phyloP scores from a whole-genome alignment of 2,329 filamentous ascomycete species.

The Talaromyces sp. region DNA sequence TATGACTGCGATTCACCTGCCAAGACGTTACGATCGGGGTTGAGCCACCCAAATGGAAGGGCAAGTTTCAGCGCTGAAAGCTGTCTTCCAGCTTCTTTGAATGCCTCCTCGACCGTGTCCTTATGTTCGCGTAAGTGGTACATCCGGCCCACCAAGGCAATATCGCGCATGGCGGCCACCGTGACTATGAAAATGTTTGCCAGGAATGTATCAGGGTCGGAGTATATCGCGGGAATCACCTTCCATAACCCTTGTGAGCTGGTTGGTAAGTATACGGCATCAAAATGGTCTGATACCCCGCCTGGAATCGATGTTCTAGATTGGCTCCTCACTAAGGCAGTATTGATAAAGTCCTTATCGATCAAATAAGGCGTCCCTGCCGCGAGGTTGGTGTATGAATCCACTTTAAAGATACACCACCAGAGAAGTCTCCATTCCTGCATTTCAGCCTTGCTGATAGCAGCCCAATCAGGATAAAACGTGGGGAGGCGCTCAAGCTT shows the following conservation, averaged over 20 bases:
- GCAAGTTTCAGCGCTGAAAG: slow-evolving; percentile 1
- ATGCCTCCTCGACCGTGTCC: neutral
- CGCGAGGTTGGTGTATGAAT: slow-evolving; percentile 10
- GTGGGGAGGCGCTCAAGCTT: slow-evolving; percentile 5
- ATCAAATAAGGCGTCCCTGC: slow-evolving; percentile 6
- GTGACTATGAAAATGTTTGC: neutral
- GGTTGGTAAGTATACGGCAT: neutral
- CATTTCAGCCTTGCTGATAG: neutral
- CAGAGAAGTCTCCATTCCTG: slow-evolving; percentile 9
- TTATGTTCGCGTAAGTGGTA: neutral
- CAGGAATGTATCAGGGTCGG: neutral
- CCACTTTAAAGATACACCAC: slow-evolving; percentile 11
- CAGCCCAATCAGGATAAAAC: slow-evolving; percentile 2
- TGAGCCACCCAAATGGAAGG: slow-evolving; percentile 1
- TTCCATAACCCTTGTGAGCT: neutral
- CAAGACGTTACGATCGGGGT: neutral
- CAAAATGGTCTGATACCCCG: neutral
- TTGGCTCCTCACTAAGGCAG: neutral
- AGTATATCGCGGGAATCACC: neutral
- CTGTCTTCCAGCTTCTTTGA: neutral
- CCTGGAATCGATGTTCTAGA: neutral
- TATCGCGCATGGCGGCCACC: neutral
- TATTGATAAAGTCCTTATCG: slow-evolving; percentile 1
- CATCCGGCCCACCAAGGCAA: neutral
- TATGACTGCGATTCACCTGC: neutral